Conservation (phyloP, 129 eudicot species). For the Saussurea involucrata region DNA sequence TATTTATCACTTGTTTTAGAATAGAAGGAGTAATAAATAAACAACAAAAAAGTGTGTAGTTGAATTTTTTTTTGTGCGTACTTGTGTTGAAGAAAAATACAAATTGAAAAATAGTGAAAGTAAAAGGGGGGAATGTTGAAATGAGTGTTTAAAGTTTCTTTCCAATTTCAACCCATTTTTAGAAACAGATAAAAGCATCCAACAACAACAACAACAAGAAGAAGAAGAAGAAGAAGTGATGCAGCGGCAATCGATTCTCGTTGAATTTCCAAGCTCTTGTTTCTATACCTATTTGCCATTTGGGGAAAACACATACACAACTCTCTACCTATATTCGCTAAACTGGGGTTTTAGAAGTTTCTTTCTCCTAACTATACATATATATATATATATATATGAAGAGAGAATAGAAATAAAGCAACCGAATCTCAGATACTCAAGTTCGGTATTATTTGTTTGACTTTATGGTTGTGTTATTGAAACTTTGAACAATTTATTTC, state of each 20-base stretch:
- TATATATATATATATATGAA: background rate
- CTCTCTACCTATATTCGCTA: slow-evolving; percentile 19
- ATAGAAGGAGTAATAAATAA: too few species aligned
- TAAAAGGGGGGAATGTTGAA: background rate
- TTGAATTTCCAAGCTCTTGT: slow-evolving; percentile 70
- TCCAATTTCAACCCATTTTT: slow-evolving; percentile 33
- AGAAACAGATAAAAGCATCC: slow-evolving; percentile 16
- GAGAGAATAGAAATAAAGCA: background rate
- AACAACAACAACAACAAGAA: slow-evolving; percentile 44
- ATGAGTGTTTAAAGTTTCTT: slow-evolving; percentile 2
- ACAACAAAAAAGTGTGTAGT: too few species aligned
- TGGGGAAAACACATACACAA: slow-evolving; percentile 50
- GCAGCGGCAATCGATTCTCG: slow-evolving; percentile 47
- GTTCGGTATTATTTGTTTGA: too few species aligned
- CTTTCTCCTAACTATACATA: background rate
- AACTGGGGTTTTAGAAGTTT: slow-evolving; percentile 14
- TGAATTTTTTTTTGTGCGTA: too few species aligned
- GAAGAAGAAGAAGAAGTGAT: slow-evolving; percentile 34
- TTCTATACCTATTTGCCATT: slow-evolving; percentile 54
- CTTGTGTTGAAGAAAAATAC: background rate
- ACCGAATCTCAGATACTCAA: background rate
- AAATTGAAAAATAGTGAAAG: background rate
- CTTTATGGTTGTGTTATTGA: too few species aligned
- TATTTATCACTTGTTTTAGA: too few species aligned
- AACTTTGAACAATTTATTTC: too few species aligned